phyloP scores from a whole-genome alignment of 2,329 filamentous ascomycete species.

The Ciborinia camelliae region DNA sequence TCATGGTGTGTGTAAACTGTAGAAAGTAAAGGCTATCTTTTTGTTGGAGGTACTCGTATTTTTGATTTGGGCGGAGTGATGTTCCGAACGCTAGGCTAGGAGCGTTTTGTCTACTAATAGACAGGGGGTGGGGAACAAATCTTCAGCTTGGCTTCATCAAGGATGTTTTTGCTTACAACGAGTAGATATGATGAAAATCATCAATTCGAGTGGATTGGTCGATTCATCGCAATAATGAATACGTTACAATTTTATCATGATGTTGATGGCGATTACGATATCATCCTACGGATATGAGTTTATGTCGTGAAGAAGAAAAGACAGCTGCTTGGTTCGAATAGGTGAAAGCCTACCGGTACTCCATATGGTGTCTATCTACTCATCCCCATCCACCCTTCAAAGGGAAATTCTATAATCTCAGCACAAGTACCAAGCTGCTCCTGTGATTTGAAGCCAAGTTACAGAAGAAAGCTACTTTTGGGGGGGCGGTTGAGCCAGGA shows the following conservation, averaged over 20 bases:
- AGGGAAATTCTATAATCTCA: not conserved
- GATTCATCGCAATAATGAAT: not conserved
- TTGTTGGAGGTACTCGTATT: not conserved
- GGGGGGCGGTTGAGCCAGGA: too few species aligned
- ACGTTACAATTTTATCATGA: not conserved
- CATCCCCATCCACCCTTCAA: not conserved
- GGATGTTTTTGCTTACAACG: not conserved
- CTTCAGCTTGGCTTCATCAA: not conserved
- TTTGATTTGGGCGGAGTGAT: not conserved
- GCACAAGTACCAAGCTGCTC: not conserved
- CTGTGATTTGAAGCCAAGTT: not conserved
- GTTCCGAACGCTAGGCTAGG: not conserved
- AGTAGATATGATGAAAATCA: not conserved
- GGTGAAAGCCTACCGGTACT: not conserved
- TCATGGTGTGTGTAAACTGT: not conserved
- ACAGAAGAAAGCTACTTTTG: not conserved
- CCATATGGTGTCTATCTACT: too few species aligned
- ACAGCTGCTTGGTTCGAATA: not conserved
- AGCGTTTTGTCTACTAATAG: not conserved
- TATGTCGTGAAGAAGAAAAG: not conserved
- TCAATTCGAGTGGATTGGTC: not conserved
- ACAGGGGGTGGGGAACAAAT: not conserved
- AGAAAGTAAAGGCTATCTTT: not conserved
- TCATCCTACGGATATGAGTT: not conserved
- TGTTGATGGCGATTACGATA: not conserved